Percentiles rank a stretch among this genome's conserved stretches.
Conservation (phyloP, 495 filamentous ascomycete genomes). For the Aspergillus haitiensis region DNA sequence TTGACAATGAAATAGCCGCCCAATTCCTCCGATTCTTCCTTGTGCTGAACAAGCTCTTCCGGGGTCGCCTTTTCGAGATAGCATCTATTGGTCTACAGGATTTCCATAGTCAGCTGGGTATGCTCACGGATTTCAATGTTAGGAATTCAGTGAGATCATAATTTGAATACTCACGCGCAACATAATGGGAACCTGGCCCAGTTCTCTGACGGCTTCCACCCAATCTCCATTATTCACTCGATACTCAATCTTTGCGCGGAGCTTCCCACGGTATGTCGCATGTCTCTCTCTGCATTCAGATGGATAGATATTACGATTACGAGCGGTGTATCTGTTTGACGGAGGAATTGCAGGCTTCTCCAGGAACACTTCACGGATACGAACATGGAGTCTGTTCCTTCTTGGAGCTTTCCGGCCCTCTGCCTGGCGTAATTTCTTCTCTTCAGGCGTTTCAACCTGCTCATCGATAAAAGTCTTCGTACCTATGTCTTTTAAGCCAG, state of each 20-base stretch:
- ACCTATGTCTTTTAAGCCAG: constrained; percentile 83
- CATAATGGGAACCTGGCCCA: constrained; percentile 92
- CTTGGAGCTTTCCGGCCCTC: constrained; percentile 50
- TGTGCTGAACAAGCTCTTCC: constrained; percentile 73
- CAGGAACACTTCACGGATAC: constrained; percentile 73
- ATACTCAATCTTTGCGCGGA: constrained; percentile 77
- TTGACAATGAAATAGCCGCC: constrained; percentile 83
- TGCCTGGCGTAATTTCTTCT: constrained; percentile 41
- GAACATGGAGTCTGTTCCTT: constrained; percentile 71
- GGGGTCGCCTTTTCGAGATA: constrained; percentile 85
- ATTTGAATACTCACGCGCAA: constrained; percentile 60
- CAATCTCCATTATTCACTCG: constrained; percentile 83
- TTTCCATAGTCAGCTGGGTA: not conserved
- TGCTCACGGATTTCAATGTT: not conserved
- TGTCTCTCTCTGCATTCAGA: constrained; percentile 94
- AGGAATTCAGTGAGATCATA: not conserved
- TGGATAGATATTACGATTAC: constrained; percentile 80
- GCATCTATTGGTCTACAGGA: constrained; percentile 72
- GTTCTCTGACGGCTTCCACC: constrained; percentile 73
- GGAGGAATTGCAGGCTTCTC: constrained; percentile 72
- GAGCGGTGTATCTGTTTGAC: constrained; percentile 74
- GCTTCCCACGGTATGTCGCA: constrained; percentile 83
- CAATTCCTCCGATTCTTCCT: constrained; percentile 91
- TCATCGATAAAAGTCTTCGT: constrained; percentile 85
- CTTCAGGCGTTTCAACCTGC: constrained; percentile 47